phyloP scores from a whole-genome alignment of 345 rosid species.

The Acer negundo region DNA sequence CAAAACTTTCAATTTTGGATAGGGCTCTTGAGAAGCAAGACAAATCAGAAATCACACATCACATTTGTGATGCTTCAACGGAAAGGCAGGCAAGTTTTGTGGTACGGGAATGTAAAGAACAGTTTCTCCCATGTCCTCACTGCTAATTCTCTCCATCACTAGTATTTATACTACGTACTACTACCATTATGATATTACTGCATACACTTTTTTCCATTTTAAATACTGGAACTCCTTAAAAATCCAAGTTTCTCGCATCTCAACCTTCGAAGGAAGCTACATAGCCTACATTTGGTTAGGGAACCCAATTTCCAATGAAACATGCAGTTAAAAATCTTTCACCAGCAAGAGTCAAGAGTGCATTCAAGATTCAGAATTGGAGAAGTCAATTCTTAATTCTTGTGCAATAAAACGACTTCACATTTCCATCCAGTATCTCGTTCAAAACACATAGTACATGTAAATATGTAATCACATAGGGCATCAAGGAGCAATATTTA shows the following conservation, averaged over 20 bases:
- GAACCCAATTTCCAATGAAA: conserved; percentile 4
- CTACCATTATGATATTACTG: background rate
- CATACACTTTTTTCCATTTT: background rate
- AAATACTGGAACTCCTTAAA: background rate
- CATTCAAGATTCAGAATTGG: background rate
- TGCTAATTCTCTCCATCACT: background rate
- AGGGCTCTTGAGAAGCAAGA: background rate
- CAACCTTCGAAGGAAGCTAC: background rate
- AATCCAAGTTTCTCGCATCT: background rate
- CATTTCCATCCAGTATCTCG: background rate
- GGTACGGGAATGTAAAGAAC: background rate
- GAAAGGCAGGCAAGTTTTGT: background rate
- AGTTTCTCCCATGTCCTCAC: background rate
- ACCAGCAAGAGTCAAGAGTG: background rate
- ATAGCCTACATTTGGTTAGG: background rate
- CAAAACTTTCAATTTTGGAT: background rate
- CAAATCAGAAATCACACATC: background rate
- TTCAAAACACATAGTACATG: background rate
- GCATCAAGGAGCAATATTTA: background rate
- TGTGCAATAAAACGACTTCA: background rate
- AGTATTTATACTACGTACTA: background rate
- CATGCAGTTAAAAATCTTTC: background rate
- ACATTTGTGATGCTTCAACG: background rate
- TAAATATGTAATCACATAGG: background rate
- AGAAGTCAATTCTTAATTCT: background rate